A percentile compares a stretch with the other conserved stretches of the same genome.
Evolutionary conservation across 345 rosid species (phyloP).

Genomic region (Trapa incisa): DNA sequence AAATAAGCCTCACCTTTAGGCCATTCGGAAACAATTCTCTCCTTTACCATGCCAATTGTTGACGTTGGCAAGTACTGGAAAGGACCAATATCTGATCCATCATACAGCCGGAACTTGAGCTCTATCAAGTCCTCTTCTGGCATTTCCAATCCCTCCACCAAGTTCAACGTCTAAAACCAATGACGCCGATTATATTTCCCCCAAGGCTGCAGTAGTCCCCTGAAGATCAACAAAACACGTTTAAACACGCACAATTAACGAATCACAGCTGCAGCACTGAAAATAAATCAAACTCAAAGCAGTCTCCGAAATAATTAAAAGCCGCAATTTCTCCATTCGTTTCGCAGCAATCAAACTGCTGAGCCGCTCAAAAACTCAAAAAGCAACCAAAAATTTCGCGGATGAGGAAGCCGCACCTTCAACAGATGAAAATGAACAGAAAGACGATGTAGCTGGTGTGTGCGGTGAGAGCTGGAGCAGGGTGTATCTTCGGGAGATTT

Average conservation of each 20-base stretch:
- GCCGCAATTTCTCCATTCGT: too few species aligned
- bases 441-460: neutral
- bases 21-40: constrained; percentile 75
- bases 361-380: neutral
- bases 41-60: constrained; percentile 68
- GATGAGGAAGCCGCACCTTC: constrained; percentile 7
- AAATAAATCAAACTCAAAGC: neutral
- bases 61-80: constrained; percentile 66
- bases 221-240: neutral
- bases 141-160: constrained; percentile 39
- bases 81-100: constrained; percentile 91
- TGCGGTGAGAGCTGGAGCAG: too few species aligned
- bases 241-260: neutral
- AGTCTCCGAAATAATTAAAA: neutral
- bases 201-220: neutral
- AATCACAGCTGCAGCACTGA: neutral
- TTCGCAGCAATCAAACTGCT: neutral
- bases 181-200: neutral
- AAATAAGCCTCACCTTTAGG: constrained; percentile 50
- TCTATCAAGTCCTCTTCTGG: constrained; percentile 70
- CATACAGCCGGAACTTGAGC: constrained; percentile 77
- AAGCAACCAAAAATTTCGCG: neutral
- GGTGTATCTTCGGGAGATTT: neutral
- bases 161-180: constrained; percentile 9
- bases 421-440: neutral